These are phyloP conservation scores for Trametes sp. DNA, from an alignment of 1,284 basidiomycete genomes.

Conservation along the genomic window DNA sequence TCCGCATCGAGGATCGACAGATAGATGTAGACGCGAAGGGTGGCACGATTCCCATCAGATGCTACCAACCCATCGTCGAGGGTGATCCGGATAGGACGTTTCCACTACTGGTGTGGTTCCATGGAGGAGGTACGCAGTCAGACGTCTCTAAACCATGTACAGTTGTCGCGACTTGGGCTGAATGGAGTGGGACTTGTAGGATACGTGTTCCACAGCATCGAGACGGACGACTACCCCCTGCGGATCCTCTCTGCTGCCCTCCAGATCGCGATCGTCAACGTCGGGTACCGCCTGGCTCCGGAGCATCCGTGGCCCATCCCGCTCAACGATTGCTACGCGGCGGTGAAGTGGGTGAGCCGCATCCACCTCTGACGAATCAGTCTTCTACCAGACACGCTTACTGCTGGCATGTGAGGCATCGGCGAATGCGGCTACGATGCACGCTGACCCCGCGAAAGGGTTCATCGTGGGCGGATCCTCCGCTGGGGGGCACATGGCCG, in stretches of 20 bases:
- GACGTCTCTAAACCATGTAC: too few relatives aligned
- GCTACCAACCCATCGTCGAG: neutral
- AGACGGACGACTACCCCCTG: constrained; percentile 29
- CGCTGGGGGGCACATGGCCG: constrained; percentile 34
- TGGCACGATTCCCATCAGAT: constrained; percentile 3
- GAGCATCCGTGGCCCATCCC: constrained; percentile 48
- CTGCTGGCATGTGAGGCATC: neutral
- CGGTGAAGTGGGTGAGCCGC: constrained; percentile 43
- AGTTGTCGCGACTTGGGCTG: neutral
- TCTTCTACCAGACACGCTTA: neutral
- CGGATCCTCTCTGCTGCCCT: constrained; percentile 21
- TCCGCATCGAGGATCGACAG: neutral
- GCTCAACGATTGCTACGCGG: constrained; percentile 46
- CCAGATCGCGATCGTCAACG: constrained; percentile 32
- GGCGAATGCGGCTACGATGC: constrained; percentile 2
- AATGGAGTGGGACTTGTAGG: neutral
- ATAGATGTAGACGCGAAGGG: neutral
- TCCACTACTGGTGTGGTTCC: constrained; percentile 20
- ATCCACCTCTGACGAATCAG: neutral
- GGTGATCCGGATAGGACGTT: constrained; percentile 6
- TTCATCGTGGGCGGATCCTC: constrained; percentile 34
- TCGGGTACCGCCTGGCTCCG: constrained; percentile 43
- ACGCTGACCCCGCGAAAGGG: constrained; percentile 24
- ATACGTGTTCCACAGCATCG: constrained; percentile 20
- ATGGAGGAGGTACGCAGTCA: constrained; percentile 17